phyloP scores from a whole-genome alignment of 2,329 filamentous ascomycete species.

The Neofusicoccum kwambonambiense region DNA sequence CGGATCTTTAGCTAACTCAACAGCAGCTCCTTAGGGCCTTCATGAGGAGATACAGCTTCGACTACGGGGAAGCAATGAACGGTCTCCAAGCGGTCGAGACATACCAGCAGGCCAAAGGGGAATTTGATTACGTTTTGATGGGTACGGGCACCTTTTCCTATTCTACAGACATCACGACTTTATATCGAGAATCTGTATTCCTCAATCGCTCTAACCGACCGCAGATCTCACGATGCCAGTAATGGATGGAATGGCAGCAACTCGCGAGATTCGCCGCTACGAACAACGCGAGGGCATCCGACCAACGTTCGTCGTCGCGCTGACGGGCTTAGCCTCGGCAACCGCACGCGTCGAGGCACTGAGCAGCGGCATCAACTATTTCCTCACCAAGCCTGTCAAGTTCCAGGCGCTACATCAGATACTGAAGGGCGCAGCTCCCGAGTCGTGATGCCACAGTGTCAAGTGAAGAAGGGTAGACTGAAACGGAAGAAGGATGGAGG shows the following conservation, averaged over 20 bases:
- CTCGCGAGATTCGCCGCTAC: conserved; percentile 32
- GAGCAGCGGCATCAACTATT: conserved; percentile 31
- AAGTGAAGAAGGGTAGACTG: too few relatives aligned
- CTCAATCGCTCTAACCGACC: not conserved
- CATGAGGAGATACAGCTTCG: conserved; percentile 28
- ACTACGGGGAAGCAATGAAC: conserved; percentile 31
- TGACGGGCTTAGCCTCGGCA: conserved; percentile 31
- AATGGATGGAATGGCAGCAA: conserved; percentile 37
- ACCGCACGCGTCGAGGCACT: conserved; percentile 29
- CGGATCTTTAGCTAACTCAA: not conserved
- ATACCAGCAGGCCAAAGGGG: conserved; percentile 23
- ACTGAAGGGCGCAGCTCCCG: not conserved
- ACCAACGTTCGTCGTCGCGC: conserved; percentile 25
- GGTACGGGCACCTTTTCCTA: conserved; percentile 20
- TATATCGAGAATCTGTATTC: too few relatives aligned
- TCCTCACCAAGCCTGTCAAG: conserved; percentile 34
- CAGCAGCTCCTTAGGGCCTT: conserved; percentile 33
- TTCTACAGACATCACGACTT: not conserved
- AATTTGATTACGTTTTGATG: conserved; percentile 34
- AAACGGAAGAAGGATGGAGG: too few relatives aligned
- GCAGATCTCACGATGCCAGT: conserved; percentile 38
- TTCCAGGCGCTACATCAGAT: conserved; percentile 27
- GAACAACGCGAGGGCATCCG: conserved; percentile 26
- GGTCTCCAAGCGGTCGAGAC: conserved; percentile 31
- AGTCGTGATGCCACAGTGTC: not conserved